phyloP scores from a whole-genome alignment of 2,329 filamentous ascomycete species.

The Periconia sp. region DNA sequence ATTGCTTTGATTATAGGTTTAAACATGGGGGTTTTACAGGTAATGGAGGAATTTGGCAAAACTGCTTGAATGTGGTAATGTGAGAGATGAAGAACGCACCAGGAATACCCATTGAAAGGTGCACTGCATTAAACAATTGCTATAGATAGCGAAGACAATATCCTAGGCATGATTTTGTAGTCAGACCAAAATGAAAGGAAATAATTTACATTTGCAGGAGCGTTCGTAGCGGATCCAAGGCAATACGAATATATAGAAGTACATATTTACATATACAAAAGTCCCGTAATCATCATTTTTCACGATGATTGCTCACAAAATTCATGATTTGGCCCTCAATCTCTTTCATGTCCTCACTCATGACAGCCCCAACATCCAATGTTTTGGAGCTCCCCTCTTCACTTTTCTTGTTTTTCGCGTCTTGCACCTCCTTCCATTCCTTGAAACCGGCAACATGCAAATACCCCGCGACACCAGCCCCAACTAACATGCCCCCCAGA shows the following conservation, averaged over 20 bases:
- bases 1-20: conserved; percentile 85
- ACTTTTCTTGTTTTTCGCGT: conserved; percentile 14
- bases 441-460: conserved; percentile 28
- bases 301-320: conserved; percentile 6
- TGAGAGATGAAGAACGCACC: neutral
- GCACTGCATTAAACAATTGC: no score
- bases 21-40: conserved; percentile 64
- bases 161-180: no score
- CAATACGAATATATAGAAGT: neutral
- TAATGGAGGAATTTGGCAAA: neutral
- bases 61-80: neutral
- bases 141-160: no score
- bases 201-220: no score
- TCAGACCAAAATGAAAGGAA: no score
- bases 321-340: conserved; percentile 41
- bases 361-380: conserved; percentile 26
- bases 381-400: conserved; percentile 15
- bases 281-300: neutral
- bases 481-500: conserved; percentile 36
- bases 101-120: no score
- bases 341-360: conserved; percentile 27
- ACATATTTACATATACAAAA: neutral
- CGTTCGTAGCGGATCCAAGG: no score
- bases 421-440: conserved; percentile 10
- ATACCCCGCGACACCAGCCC: conserved; percentile 27